These are phyloP conservation scores for Hortaea werneckii DNA, from an alignment of 2,329 filamentous ascomycete genomes.

Conservation along the genomic window DNA sequence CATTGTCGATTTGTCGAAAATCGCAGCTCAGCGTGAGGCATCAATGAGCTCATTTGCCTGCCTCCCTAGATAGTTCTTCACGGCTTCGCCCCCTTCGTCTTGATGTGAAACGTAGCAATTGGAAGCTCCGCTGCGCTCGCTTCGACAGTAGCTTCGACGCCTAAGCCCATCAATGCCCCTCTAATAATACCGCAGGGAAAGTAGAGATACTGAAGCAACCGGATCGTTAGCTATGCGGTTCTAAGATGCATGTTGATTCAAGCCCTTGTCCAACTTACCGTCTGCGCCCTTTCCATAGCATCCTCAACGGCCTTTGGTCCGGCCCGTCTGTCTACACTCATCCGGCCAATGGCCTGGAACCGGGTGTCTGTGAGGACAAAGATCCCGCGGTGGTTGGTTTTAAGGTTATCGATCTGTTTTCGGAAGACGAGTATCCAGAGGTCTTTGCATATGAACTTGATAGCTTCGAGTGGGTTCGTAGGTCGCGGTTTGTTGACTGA, in stretches of 20 bases:
- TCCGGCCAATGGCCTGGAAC: slow-evolving; percentile 79
- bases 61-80: slow-evolving; percentile 27
- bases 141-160: slow-evolving; percentile 82
- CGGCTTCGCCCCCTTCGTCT: slow-evolving; percentile 61
- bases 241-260: neutral
- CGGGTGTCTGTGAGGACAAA: slow-evolving; percentile 91
- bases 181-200: slow-evolving; percentile 90
- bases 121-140: slow-evolving; percentile 83
- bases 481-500: slow-evolving; percentile 77
- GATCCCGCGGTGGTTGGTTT: slow-evolving; percentile 93
- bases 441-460: slow-evolving; percentile 98
- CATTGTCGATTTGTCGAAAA: no score
- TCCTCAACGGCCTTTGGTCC: slow-evolving; percentile 24
- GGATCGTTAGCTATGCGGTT: neutral
- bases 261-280: slow-evolving; percentile 46
- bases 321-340: slow-evolving; percentile 59
- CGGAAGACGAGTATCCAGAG: slow-evolving; percentile 89
- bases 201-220: slow-evolving; percentile 62
- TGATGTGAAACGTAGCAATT: slow-evolving; percentile 88
- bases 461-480: slow-evolving; percentile 84
- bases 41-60: no score
- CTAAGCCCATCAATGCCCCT: slow-evolving; percentile 83
- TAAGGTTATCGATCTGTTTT: slow-evolving; percentile 97
- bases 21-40: no score
- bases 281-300: slow-evolving; percentile 61